Percentiles rank a stretch among this genome's conserved stretches.
Evolutionary conservation across 306 rosid genomes (phyloP).

Genomic region (Castanopsis chinensis): DNA sequence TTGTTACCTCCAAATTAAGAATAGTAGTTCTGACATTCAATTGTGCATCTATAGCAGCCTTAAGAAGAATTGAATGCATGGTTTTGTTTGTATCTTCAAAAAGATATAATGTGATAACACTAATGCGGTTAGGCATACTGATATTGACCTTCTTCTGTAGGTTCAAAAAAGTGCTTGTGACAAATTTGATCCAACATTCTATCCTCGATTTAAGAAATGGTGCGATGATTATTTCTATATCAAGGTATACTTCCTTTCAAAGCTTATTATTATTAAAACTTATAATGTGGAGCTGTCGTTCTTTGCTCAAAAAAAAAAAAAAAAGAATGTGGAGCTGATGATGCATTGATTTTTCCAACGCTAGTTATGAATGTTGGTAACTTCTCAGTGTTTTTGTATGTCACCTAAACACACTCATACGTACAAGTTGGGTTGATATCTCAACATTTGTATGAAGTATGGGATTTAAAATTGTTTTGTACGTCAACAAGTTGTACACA

Average conservation of each 20-base stretch:
- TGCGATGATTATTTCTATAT: constrained; percentile 96
- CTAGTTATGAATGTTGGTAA: not conserved
- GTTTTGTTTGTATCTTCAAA: not conserved
- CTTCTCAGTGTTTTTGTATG: not conserved
- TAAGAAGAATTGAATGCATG: not conserved
- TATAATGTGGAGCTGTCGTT: constrained; percentile 4
- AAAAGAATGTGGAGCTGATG: constrained; percentile 1
- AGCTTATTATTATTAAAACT: not conserved
- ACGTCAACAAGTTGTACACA: not conserved
- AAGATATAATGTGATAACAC: not conserved
- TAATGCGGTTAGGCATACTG: not conserved
- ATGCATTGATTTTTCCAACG: not conserved
- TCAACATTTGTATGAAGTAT: not conserved
- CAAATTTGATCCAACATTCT: constrained; percentile 93
- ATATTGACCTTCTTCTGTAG: constrained; percentile 37
- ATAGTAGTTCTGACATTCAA: not conserved
- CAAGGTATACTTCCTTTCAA: constrained; percentile 54
- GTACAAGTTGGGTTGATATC: not conserved
- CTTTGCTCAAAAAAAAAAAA: too few species aligned
- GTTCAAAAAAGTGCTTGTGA: constrained; percentile 80
- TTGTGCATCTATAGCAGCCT: not conserved
- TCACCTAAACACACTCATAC: not conserved
- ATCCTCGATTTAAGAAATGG: constrained; percentile 97
- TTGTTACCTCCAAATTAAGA: not conserved
- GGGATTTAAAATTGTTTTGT: not conserved